Base-by-base conservation (phyloP, 805 yeast genomes). In the Ogataea glucozyma region DNA sequence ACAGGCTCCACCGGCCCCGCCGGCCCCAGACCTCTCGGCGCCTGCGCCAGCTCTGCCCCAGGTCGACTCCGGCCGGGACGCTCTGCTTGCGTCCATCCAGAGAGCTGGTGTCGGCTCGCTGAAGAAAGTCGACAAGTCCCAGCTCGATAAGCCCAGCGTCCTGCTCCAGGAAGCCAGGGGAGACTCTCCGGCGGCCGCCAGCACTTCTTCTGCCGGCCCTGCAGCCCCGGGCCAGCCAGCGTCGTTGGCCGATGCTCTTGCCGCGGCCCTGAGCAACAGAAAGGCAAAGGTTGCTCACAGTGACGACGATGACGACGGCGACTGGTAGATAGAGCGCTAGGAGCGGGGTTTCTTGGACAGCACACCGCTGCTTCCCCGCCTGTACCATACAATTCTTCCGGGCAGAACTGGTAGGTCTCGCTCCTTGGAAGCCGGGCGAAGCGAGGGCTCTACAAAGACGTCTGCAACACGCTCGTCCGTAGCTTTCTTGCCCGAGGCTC, bases 291-390 rank as follows among this genome's bases (percentile, higher is more conserved):
- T 91, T 6, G 75, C 86, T 1, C 78, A 73, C 14, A 81, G 88
- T 52, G 96, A 88, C 50, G 93, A 85, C 46, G 95, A 86, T 53
- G 93, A 85, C 50, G 90, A 85, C 46, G 83, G 77, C 41, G 96
- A 88, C 40, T 83, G 88, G 88, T 77, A 17, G 14, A 4, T 12
- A 17, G 22, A 6, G 16, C 7, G 13, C 11, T 21, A 19, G 7
- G 18, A 27, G 31, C 18, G 31, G 6, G 31, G 31, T n/a, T n/a
- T n/a, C n/a, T n/a, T n/a, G n/a, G n/a, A n/a, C n/a, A n/a, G n/a
- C n/a, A n/a, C n/a, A n/a, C n/a, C n/a, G n/a, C n/a, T n/a, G n/a
- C n/a, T n/a, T n/a, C n/a, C n/a, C n/a, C n/a, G n/a, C n/a, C n/a
- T n/a, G n/a, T n/a, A n/a, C n/a, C n/a, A n/a, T n/a, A n/a, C n/a